Percentiles rank a stretch among this genome's conserved stretches.
Conservation (phyloP, 2,329 filamentous ascomycete genomes). For the Alternaria postmessia region DNA sequence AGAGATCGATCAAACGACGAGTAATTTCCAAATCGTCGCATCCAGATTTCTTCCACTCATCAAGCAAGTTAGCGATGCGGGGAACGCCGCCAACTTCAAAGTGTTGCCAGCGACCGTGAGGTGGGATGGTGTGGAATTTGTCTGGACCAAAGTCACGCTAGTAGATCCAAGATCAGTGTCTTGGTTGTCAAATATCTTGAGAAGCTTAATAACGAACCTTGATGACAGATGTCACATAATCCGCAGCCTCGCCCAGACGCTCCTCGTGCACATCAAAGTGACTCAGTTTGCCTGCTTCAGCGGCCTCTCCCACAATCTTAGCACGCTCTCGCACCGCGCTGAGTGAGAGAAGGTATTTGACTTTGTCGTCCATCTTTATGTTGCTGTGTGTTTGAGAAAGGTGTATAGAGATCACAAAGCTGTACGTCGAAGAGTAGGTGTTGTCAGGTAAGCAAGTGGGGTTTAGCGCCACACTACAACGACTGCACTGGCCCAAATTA, state of each 20-base stretch:
- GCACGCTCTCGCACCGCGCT: constrained; percentile 39
- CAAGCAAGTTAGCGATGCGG: constrained; percentile 72
- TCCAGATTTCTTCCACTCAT: constrained; percentile 62
- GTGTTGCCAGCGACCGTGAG: constrained; percentile 83
- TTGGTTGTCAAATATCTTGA: no score
- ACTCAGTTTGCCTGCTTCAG: constrained; percentile 60
- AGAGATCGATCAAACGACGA: constrained; percentile 77
- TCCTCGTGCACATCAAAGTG: constrained; percentile 87
- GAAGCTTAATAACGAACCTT: constrained; percentile 65
- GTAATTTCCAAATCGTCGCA: constrained; percentile 75
- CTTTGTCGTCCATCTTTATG: constrained; percentile 30
- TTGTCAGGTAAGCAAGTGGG: constrained; percentile 15
- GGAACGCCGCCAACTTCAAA: constrained; percentile 79
- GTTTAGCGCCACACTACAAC: constrained; percentile 10
- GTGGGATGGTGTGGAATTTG: constrained; percentile 61
- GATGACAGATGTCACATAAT: constrained; percentile 86
- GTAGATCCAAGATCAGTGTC: background rate
- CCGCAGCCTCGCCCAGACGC: constrained; percentile 80
- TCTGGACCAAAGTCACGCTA: constrained; percentile 73
- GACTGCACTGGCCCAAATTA: constrained; percentile 7
- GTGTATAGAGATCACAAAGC: background rate
- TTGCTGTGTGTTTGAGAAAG: background rate
- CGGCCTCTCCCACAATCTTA: constrained; percentile 35
- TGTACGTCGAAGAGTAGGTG: constrained; percentile 10
- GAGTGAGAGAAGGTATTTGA: constrained; percentile 39